These are phyloP conservation scores for Alternaria brassicicola DNA, from an alignment of 2,329 filamentous ascomycete genomes.

Conservation along the genomic window DNA sequence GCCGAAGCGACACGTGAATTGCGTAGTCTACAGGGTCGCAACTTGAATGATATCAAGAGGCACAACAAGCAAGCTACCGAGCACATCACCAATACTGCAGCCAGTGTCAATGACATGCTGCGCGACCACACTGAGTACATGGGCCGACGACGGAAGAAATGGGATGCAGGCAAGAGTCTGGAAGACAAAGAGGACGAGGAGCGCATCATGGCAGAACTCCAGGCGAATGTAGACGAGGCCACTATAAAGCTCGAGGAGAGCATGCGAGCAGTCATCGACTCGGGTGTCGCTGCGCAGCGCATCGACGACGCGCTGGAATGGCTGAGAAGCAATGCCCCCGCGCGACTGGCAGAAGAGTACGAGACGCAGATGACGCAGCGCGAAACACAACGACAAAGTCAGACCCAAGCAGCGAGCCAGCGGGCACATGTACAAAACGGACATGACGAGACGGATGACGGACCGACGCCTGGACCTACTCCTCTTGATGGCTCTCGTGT, in stretches of 20 bases:
- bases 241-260: slow-evolving; percentile 63
- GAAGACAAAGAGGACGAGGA: slow-evolving; percentile 50
- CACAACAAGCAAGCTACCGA: slow-evolving; percentile 56
- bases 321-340: slow-evolving; percentile 48
- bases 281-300: slow-evolving; percentile 54
- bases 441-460: slow-evolving; percentile 43
- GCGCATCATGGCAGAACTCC: slow-evolving; percentile 47
- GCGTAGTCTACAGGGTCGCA: slow-evolving; percentile 51
- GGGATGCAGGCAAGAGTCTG: slow-evolving; percentile 43
- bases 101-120: slow-evolving; percentile 63
- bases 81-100: slow-evolving; percentile 57
- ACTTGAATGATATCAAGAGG: slow-evolving; percentile 54
- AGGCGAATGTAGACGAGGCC: slow-evolving; percentile 56
- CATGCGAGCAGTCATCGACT: slow-evolving; percentile 65
- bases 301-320: slow-evolving; percentile 54
- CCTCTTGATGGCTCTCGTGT: slow-evolving; percentile 44
- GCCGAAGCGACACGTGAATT: slow-evolving; percentile 55
- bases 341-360: slow-evolving; percentile 35
- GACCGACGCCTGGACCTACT: slow-evolving; percentile 47
- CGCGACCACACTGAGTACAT: slow-evolving; percentile 49
- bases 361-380: slow-evolving; percentile 47
- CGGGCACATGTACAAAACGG: slow-evolving; percentile 19
- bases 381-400: slow-evolving; percentile 41
- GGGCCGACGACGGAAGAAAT: slow-evolving; percentile 40
- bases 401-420: slow-evolving; percentile 32